A percentile compares a stretch with the other conserved stretches of the same genome.
Conservation (phyloP, 2,329 filamentous ascomycete genomes). For the Alternaria sp. region DNA sequence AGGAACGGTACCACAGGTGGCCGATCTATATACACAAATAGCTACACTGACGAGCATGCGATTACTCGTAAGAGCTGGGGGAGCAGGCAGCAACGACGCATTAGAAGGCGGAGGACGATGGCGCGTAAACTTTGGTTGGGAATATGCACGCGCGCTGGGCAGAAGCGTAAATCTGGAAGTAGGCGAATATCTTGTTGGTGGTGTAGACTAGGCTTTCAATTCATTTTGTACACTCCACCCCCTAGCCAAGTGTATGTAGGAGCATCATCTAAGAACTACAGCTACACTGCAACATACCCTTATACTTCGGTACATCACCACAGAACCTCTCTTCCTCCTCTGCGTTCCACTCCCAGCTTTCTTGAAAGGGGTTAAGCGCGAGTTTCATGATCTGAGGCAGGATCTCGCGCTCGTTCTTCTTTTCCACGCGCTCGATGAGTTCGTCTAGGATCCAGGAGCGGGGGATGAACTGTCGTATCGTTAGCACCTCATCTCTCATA, state of each 20-base stretch:
- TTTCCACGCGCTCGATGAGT: constrained; percentile 86
- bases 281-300: constrained; percentile 88
- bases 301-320: constrained; percentile 79
- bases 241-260: background rate
- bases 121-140: constrained; percentile 81
- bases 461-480: constrained; percentile 71
- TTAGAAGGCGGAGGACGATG: constrained; percentile 75
- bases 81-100: constrained; percentile 63
- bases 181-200: constrained; percentile 65
- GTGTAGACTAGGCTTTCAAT: constrained; percentile 32
- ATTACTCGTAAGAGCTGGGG: constrained; percentile 67
- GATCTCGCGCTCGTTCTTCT: constrained; percentile 79
- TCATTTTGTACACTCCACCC: background rate
- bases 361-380: constrained; percentile 82
- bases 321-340: constrained; percentile 84
- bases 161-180: constrained; percentile 78
- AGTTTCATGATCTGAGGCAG: constrained; percentile 81
- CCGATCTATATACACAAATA: constrained; percentile 62
- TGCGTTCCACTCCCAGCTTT: constrained; percentile 71
- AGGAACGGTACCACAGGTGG: constrained; percentile 51
- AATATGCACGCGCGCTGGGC: constrained; percentile 73
- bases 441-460: constrained; percentile 93
- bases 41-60: constrained; percentile 76
- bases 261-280: constrained; percentile 71
- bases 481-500: constrained; percentile 1